Conservation (phyloP, 257 asterid genomes). For the Mentha longifolia region DNA sequence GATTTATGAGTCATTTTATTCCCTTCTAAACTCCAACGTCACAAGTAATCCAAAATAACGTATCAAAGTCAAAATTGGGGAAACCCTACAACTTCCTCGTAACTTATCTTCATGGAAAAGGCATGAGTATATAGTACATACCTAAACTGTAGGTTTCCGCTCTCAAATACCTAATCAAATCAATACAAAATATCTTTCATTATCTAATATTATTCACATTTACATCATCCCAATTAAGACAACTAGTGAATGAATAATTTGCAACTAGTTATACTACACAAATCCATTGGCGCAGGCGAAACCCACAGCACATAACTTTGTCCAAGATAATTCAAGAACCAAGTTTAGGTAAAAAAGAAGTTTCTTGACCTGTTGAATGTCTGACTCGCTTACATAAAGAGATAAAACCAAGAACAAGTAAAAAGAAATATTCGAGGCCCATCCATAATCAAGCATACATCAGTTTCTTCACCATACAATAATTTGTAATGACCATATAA, state of each 20-base stretch:
- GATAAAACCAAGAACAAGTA: background rate
- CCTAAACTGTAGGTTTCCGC: background rate
- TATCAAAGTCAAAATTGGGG: background rate
- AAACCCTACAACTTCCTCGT: background rate
- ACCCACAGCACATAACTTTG: background rate
- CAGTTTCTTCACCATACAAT: background rate
- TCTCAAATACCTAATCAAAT: background rate
- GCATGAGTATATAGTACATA: background rate
- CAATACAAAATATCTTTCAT: background rate
- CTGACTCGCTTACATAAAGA: background rate
- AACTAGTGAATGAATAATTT: background rate
- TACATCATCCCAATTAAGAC: background rate
- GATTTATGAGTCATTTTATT: background rate
- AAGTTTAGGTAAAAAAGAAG: background rate
- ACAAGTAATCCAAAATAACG: background rate
- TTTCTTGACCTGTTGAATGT: background rate
- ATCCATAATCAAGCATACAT: background rate
- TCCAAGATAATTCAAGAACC: background rate
- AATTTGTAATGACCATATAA: background rate
- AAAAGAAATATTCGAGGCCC: background rate
- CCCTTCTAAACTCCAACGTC: background rate
- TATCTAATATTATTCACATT: background rate
- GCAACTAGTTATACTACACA: background rate
- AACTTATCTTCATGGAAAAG: background rate
- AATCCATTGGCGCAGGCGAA: background rate